Conservation (phyloP, 148 eudicot genomes). For the Polygonum maritimum region DNA sequence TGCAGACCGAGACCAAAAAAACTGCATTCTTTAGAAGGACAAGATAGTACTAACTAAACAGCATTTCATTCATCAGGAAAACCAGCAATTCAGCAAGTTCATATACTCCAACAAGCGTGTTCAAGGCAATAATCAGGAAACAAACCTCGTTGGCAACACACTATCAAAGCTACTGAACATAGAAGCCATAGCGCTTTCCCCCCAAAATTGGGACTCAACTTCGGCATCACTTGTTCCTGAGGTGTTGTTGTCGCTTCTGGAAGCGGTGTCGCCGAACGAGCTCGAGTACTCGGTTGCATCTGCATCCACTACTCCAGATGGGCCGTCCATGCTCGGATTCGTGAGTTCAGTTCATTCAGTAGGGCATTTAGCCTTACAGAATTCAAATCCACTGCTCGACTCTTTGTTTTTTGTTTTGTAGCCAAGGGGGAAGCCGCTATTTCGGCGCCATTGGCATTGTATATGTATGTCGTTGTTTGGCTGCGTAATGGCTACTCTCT, state of each 20-base stretch:
- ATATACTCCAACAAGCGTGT: not conserved
- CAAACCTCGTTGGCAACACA: slow-evolving; percentile 49
- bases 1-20: not conserved
- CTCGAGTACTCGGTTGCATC: slow-evolving; percentile 91
- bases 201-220: slow-evolving; percentile 65
- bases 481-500: not conserved
- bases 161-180: slow-evolving; percentile 36
- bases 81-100: not conserved
- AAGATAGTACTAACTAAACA: not conserved
- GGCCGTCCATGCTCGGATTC: slow-evolving; percentile 15
- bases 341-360: slow-evolving; percentile 22
- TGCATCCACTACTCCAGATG: slow-evolving; percentile 39
- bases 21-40: not conserved
- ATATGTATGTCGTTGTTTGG: slow-evolving; percentile 19
- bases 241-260: slow-evolving; percentile 44
- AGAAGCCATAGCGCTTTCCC: slow-evolving; percentile 35
- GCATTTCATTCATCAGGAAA: not conserved
- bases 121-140: not conserved
- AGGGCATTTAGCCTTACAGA: slow-evolving; percentile 18
- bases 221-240: slow-evolving; percentile 72
- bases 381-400: slow-evolving; percentile 21
- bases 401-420: slow-evolving; percentile 23
- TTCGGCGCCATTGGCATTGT: slow-evolving; percentile 25
- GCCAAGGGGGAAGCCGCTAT: slow-evolving; percentile 11
- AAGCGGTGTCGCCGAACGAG: slow-evolving; percentile 72